Conservation (phyloP, 2,329 filamentous ascomycete species). For the Boeremia lycopersici region DNA sequence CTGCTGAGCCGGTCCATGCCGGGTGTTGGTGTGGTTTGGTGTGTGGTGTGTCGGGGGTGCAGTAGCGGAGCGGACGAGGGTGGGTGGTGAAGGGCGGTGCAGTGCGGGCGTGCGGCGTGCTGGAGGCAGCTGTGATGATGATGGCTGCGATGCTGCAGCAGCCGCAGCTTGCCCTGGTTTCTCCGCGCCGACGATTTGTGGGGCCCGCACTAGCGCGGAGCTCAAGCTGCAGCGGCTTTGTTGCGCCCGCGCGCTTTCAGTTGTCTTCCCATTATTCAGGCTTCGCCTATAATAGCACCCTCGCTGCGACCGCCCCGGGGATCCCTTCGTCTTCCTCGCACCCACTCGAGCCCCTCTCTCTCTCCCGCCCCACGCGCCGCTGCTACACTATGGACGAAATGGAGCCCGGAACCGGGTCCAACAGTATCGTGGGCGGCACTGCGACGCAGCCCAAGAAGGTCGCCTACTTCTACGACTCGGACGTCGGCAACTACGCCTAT, state of each 20-base stretch:
- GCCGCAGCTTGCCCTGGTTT: background rate
- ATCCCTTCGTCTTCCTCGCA: background rate
- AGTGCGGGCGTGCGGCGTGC: background rate
- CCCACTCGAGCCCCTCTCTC: background rate
- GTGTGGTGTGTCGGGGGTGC: background rate
- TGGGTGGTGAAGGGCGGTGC: background rate
- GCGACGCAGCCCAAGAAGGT: slow-evolving; percentile 70
- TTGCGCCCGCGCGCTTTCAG: slow-evolving; percentile 9
- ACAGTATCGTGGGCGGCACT: slow-evolving; percentile 29
- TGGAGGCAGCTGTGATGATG: slow-evolving; percentile 3
- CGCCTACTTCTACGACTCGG: slow-evolving; percentile 97
- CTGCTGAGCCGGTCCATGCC: slow-evolving; percentile 89
- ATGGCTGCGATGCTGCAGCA: background rate
- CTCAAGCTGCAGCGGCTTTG: slow-evolving; percentile 12
- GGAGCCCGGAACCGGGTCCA: slow-evolving; percentile 17
- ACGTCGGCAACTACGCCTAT: slow-evolving; percentile 98
- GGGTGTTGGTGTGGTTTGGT: background rate
- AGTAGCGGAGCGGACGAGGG: background rate
- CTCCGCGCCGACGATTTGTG: too few species aligned
- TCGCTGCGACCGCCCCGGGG: background rate
- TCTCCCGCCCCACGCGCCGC: background rate
- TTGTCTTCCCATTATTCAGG: slow-evolving; percentile 5
- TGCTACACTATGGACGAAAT: slow-evolving; percentile 25
- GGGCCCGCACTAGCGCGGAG: background rate
- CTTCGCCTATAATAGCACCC: background rate